Evolutionary conservation across 306 rosid genomes (phyloP), one percentile per base, ranked within the genome.

Genomic region (Trifolium repens): DNA sequence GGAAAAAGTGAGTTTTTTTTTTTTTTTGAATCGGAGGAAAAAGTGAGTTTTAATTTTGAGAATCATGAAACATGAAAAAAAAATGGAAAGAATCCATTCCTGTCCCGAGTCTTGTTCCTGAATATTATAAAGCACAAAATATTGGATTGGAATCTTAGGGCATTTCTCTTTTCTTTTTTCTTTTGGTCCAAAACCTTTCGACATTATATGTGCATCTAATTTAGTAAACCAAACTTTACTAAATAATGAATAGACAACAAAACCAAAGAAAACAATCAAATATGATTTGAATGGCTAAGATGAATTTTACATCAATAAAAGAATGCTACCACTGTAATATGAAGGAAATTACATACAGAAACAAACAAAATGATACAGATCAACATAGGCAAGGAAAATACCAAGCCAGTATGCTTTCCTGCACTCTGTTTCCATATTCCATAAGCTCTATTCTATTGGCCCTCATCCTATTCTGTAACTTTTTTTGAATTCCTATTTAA

Each of bases 261-360:
- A 75, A 15, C 19, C 62, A 46, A 32, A 77, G 13, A 35, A 77
- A 34, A 68, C 2, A 59, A 55, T 8, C 54, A 53, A 72, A 63
- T 50, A 74, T 61, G 67, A 61, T 67, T 40, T 40, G 32, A 60
- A 60, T 26, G 57, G 47, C 69, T 27, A 67, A 34, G 69, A 53
- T 8, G 37, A 69, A 59, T 74, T 80, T 76, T 77, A 73, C 75
- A 84, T 71, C 71, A 83, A 82, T 86, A 83, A 87, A 91, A 82
- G 87, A 93, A 88, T 87, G 87, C 78, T 77, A 60, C 77, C 78
- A 82, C 88, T 86, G 85, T 82, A 73, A 84, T 64, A 58, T 79
- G 73, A 85, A 71, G 80, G 77, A 81, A 84, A 83, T 79, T 84
- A 85, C 81, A 84, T 71, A 82, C 6, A 78, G 87, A 85, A 85